Conservation (phyloP, 176 grass and related monocot species). For the Cenchrus americanus region DNA sequence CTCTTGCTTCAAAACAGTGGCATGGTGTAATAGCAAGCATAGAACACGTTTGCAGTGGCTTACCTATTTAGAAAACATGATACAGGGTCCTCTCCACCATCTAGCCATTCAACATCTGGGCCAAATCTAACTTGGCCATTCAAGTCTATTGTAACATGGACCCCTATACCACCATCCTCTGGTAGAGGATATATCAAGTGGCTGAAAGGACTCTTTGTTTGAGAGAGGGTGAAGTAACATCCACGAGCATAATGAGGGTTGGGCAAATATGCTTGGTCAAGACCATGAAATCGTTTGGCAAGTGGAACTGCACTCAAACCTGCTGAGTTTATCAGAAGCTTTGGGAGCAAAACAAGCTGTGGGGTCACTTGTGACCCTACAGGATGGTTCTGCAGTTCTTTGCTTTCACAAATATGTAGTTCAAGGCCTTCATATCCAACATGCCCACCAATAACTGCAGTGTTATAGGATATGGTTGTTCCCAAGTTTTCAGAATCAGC, state of each 20-base stretch:
- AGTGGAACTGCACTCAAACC: constrained; percentile 95
- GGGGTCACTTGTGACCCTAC: constrained; percentile 40
- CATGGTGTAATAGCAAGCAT: constrained; percentile 16
- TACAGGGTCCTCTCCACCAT: constrained; percentile 52
- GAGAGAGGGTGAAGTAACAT: constrained; percentile 86
- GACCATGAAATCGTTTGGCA: constrained; percentile 73
- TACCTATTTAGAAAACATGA: constrained; percentile 85
- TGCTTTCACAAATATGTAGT: constrained; percentile 73
- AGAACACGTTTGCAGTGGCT: constrained; percentile 22
- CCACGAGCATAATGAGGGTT: constrained; percentile 75
- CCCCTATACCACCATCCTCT: constrained; percentile 91
- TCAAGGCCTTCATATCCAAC: constrained; percentile 60
- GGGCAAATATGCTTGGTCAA: constrained; percentile 61
- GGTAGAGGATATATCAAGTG: constrained; percentile 95
- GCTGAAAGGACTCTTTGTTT: constrained; percentile 75
- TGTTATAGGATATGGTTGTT: constrained; percentile 80
- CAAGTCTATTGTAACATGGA: constrained; percentile 89
- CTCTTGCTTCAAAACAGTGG: not conserved
- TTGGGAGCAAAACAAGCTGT: constrained; percentile 76
- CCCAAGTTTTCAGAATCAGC: constrained; percentile 83
- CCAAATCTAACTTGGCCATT: constrained; percentile 86
- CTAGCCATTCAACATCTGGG: constrained; percentile 96
- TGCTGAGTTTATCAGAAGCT: constrained; percentile 85
- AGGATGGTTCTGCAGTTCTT: constrained; percentile 52
- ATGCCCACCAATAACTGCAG: constrained; percentile 63